Evolutionary conservation across 1,284 basidiomycete species (phyloP), one percentile per base, ranked within the genome.

Genomic region (Trametes pubescens): DNA sequence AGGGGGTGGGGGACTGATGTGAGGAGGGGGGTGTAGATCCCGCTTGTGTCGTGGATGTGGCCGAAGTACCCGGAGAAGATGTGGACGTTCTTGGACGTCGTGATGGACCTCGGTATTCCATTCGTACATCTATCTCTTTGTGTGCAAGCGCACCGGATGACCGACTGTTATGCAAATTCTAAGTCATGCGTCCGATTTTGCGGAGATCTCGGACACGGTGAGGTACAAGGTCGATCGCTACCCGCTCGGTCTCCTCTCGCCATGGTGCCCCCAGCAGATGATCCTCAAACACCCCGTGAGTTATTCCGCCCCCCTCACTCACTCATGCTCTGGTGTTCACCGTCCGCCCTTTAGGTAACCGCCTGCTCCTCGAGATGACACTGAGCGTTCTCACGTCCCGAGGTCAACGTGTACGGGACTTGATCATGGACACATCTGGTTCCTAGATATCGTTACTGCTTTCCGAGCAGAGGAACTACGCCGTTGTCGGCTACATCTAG

Each of bases 271-370:
- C 2, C 70, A 72, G 58, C 70, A 70, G 46, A 57, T 63, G 29
- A 67, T 72, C 38, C 67, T 72, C 24, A 59, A 56, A n/a, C 70
- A 73, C 44, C 66, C 67, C 0, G 71, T 73, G 44, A 18, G 71
- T 51, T 35, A 7, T n/a, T 2, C 14, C 1, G 22, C 14, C n/a
- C n/a, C n/a, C n/a, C n/a, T n/a, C n/a, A n/a, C n/a, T n/a, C n/a
- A n/a, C n/a, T n/a, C n/a, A n/a, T n/a, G n/a, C n/a, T n/a, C n/a
- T n/a, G n/a, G n/a, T n/a, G n/a, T n/a, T n/a, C n/a, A n/a, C n/a
- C n/a, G n/a, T n/a, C n/a, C n/a, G n/a, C n/a, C n/a, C n/a, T 21
- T 18, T 37, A 68, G 67, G 71, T 62, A 3, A 68, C 69, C 2
- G 71, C 59, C 1, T 72, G 69, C n/a, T n/a, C n/a, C n/a, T n/a